phyloP scores from a whole-genome alignment of 192 early-diverging fungal genomes.

The Backusella parvicylindrica region DNA sequence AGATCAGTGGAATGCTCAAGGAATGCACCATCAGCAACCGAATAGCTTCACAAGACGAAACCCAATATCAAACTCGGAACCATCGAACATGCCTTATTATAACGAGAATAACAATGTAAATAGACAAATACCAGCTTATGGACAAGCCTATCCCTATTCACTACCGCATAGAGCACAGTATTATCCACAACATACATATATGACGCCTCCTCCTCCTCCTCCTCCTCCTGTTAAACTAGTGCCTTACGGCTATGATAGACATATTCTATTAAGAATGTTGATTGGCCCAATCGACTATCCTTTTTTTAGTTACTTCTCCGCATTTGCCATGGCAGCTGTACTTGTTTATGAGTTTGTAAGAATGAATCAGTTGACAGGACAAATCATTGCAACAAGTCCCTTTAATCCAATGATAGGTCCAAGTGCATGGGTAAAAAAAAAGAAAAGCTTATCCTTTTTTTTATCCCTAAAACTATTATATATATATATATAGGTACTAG shows the following conservation, averaged over 20 bases:
- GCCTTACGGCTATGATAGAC: background rate
- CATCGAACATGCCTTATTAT: background rate
- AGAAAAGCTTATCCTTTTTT: background rate
- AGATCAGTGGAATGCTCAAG: background rate
- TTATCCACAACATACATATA: background rate
- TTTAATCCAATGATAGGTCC: slow-evolving; percentile 87
- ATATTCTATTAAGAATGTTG: background rate
- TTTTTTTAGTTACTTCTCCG: slow-evolving; percentile 49
- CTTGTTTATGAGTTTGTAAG: slow-evolving; percentile 52
- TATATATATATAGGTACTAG: slow-evolving; percentile 44
- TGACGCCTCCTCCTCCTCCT: background rate
- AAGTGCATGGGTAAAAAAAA: slow-evolving; percentile 36
- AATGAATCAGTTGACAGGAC: slow-evolving; percentile 56
- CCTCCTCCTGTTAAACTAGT: background rate
- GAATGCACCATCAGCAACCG: background rate
- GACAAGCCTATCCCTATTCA: background rate
- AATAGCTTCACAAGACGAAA: background rate
- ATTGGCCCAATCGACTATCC: slow-evolving; percentile 26
- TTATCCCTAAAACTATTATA: background rate
- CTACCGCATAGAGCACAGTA: background rate
- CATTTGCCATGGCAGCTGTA: slow-evolving; percentile 40
- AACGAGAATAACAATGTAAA: background rate
- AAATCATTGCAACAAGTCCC: slow-evolving; percentile 61
- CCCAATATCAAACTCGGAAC: background rate
- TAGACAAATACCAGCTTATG: background rate